Percentiles rank a stretch among this genome's conserved stretches.
phyloP scores from a whole-genome alignment of 2,329 filamentous ascomycete genomes.

The Ascochyta viciae-villosae region DNA sequence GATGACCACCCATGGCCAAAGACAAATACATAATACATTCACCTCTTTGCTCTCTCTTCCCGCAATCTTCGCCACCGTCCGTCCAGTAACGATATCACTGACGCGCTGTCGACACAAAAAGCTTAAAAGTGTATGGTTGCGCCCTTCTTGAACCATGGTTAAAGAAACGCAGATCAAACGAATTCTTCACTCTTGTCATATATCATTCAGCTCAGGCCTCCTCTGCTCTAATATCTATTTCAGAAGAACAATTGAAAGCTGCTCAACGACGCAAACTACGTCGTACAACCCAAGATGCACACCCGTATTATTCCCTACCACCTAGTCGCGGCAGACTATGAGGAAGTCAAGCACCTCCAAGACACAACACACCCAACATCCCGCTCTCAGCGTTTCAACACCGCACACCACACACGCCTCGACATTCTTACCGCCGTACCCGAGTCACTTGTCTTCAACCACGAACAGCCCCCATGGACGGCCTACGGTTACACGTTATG shows the following conservation, averaged over 20 bases:
- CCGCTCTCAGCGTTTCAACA: constrained; percentile 17
- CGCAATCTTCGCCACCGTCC: too few species aligned
- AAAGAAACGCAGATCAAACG: too few species aligned
- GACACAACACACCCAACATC: constrained; percentile 16
- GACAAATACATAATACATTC: neutral
- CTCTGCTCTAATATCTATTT: too few species aligned
- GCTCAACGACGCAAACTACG: neutral
- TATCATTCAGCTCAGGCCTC: too few species aligned
- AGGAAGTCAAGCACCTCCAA: constrained; percentile 1
- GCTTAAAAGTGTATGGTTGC: too few species aligned
- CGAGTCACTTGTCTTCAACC: constrained; percentile 14
- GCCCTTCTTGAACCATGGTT: too few species aligned
- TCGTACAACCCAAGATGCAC: constrained; percentile 4
- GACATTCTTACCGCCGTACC: constrained; percentile 17
- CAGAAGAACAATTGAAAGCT: too few species aligned
- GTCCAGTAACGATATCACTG: too few species aligned
- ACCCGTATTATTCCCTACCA: constrained; percentile 17
- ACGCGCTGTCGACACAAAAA: too few species aligned
- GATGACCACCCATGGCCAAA: neutral
- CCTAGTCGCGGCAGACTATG: constrained; percentile 11
- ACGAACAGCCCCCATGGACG: constrained; percentile 22
- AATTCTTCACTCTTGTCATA: too few species aligned
- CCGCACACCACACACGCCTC: constrained; percentile 10
- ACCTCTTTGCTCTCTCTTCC: neutral
- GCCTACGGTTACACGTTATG: constrained; percentile 54